Percentiles rank a stretch among this genome's conserved stretches.
Conservation (phyloP, 805 yeast species). For the Ogataea thermomethanolica region DNA sequence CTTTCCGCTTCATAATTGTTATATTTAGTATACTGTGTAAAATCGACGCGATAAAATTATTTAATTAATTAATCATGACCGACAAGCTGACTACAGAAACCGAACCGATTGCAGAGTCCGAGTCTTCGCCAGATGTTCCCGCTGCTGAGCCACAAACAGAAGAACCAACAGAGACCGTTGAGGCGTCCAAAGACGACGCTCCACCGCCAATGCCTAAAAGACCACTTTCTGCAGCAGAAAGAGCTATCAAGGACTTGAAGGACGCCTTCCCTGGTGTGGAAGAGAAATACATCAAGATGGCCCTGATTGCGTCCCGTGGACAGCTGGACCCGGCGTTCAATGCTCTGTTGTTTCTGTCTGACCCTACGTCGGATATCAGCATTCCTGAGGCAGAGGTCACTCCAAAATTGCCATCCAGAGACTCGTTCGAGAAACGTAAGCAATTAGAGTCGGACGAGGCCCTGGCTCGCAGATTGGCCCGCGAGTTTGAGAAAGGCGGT, state of each 20-base stretch:
- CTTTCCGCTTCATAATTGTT: neutral
- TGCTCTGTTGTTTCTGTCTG: constrained; percentile 77
- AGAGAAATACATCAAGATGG: constrained; percentile 66
- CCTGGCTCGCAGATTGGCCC: constrained; percentile 76
- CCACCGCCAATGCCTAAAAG: constrained; percentile 54
- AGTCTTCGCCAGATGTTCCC: neutral
- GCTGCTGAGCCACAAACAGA: neutral
- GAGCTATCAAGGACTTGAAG: constrained; percentile 55
- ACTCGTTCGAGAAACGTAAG: constrained; percentile 30
- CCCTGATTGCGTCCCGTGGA: constrained; percentile 82
- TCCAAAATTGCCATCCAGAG: constrained; percentile 34
- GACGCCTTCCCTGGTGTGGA: constrained; percentile 87
- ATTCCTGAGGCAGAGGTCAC: constrained; percentile 38
- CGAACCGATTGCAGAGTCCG: too few relatives aligned
- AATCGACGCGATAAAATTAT: constrained; percentile 7
- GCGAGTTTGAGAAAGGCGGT: constrained; percentile 42
- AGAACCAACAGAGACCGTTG: neutral
- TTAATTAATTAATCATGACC: constrained; percentile 33
- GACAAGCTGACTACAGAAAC: constrained; percentile 3
- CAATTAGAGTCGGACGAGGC: constrained; percentile 57
- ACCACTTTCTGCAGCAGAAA: constrained; percentile 58
- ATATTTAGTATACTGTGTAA: neutral
- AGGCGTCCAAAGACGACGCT: constrained; percentile 3
- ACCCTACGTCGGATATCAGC: constrained; percentile 59
- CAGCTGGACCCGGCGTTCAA: constrained; percentile 81